Evolutionary conservation across 352 stramenopile species (phyloP), one percentile per base, ranked within the genome.

Genomic region (Labyrinthula sp.): DNA sequence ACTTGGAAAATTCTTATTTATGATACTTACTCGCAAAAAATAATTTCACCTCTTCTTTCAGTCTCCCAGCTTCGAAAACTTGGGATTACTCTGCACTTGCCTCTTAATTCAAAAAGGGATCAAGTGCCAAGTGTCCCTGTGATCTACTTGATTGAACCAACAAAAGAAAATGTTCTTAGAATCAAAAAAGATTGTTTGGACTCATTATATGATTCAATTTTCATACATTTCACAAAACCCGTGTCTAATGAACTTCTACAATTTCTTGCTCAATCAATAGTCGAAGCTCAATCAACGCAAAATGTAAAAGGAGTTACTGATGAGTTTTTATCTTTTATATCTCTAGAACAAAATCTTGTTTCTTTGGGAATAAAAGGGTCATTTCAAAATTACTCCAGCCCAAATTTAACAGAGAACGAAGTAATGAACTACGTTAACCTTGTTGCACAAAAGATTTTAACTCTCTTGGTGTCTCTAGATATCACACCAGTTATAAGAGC

Each of bases 41-140:
- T 96, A 56, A 94, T 97, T 59, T 93, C 81, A 22, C 88, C 89
- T 15, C 80, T 97, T 20, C 63, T 95, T n/a, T 92, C 86, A 49
- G 82, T 96, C 24, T 79, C 84, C 47, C 77, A 92, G 62, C 74
- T 97, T 10, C 76, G 87, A 31, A 80, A 86, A 48, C 84, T 89
- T 25, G 78, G 87, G 37, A 85, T 97, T 33, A 97, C 89, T 30
- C 68, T 97, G 17, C 87, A 96, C 63, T 78, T 96, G 67, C 66
- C 94, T 39, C 63, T 96, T 14, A 73, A 90, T 14, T 66, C 66
- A 14, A 79, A 94, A 36, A 71, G 89, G 2, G 84, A 95, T 43
- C 66, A 76, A 21, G 94, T 97, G 39, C 79, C 83, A 2, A 86
- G 95, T 57, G 87, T 95, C 0, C 82, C 83, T 2, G 87, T 79